Percentiles rank a stretch among this genome's conserved stretches.
phyloP scores from a whole-genome alignment of 805 yeast species.

The Wickerhamiella musiphila region DNA sequence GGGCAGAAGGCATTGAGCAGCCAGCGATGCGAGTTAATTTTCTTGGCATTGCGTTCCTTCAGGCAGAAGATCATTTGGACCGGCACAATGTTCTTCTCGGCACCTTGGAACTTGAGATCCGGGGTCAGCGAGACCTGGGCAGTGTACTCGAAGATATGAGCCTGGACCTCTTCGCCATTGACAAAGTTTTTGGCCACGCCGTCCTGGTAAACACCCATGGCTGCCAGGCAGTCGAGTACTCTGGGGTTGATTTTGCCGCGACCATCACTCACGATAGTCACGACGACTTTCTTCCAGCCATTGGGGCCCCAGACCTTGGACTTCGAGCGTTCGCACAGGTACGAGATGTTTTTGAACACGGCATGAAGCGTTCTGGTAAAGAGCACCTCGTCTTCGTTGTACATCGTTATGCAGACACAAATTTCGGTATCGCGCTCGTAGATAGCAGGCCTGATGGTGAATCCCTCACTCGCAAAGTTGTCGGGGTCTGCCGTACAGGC shows the following conservation, averaged over 20 bases:
- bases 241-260: constrained; percentile 74
- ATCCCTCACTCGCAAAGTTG: constrained; percentile 62
- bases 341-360: constrained; percentile 82
- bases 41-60: constrained; percentile 75
- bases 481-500: constrained; percentile 94
- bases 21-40: constrained; percentile 95
- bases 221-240: constrained; percentile 73
- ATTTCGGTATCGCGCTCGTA: constrained; percentile 83
- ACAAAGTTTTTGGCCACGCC: constrained; percentile 92
- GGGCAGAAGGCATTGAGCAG: constrained; percentile 86
- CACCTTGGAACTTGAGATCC: constrained; percentile 75
- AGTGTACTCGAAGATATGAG: constrained; percentile 90
- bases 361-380: constrained; percentile 90
- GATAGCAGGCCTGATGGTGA: constrained; percentile 61
- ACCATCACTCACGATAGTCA: constrained; percentile 84
- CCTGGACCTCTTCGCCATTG: constrained; percentile 77
- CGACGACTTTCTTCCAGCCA: constrained; percentile 94
- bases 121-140: constrained; percentile 88
- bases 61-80: constrained; percentile 78
- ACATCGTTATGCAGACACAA: constrained; percentile 89
- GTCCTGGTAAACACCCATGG: constrained; percentile 93
- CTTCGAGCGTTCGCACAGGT: constrained; percentile 61
- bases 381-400: constrained; percentile 81
- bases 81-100: constrained; percentile 56
- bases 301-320: constrained; percentile 90